Conservation (phyloP, 768 basidiomycete species). For the Mrakia blollopis region DNA sequence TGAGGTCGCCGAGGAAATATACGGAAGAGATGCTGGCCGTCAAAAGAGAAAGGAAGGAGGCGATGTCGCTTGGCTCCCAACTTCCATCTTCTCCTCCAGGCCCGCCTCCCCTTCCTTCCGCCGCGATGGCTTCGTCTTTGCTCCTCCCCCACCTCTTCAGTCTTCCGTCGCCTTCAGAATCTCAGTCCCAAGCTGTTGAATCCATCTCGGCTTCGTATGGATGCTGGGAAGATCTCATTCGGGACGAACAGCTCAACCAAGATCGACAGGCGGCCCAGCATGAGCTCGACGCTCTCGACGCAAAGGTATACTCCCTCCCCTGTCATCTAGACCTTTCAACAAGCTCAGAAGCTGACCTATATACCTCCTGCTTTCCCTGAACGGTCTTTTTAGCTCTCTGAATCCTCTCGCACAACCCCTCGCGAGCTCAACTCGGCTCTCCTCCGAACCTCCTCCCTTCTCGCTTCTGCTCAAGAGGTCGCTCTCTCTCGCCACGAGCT, state of each 20-base stretch:
- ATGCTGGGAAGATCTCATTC: constrained; percentile 11
- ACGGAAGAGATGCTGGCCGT: too few species aligned
- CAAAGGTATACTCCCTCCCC: not conserved
- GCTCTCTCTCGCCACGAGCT: constrained; percentile 29
- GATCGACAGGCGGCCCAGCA: not conserved
- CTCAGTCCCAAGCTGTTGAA: not conserved
- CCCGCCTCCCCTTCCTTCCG: not conserved
- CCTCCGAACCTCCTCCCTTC: constrained; percentile 5
- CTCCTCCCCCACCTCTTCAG: not conserved
- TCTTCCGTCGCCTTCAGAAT: not conserved
- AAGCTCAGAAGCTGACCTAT: not conserved
- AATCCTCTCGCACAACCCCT: not conserved
- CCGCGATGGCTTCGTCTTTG: not conserved
- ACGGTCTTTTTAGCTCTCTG: not conserved
- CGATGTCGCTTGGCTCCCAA: not conserved
- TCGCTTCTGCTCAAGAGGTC: constrained; percentile 20
- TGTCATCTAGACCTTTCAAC: not conserved
- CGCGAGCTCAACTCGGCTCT: constrained; percentile 7
- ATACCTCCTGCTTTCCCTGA: not conserved
- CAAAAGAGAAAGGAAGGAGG: too few species aligned
- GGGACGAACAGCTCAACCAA: constrained; percentile 13
- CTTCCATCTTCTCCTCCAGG: not conserved
- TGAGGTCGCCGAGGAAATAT: too few species aligned
- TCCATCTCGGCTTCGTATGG: not conserved
- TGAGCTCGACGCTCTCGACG: not conserved